These are phyloP conservation scores for Macrophomina phaseolina DNA, from an alignment of 2,329 filamentous ascomycete species.

Conservation along the genomic window DNA sequence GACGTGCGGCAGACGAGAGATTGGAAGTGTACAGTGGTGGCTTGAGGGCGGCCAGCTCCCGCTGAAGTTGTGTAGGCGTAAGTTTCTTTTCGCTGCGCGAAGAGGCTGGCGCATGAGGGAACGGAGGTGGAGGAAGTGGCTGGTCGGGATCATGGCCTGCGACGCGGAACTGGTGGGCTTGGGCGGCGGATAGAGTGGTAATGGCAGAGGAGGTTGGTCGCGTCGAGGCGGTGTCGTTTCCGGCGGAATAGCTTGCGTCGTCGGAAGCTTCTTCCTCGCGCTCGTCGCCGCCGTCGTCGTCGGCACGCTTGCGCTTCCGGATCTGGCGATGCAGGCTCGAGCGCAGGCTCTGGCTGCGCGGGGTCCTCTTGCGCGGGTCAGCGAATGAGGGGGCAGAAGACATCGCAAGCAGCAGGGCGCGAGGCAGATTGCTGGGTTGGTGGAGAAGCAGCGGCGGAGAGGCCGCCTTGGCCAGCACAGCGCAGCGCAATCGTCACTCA, in stretches of 20 bases:
- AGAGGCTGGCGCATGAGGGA: slow-evolving; percentile 50
- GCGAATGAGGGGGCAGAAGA: slow-evolving; percentile 13
- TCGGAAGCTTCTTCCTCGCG: slow-evolving; percentile 26
- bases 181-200: slow-evolving; percentile 29
- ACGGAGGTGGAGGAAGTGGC: slow-evolving; percentile 49
- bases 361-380: slow-evolving; percentile 2
- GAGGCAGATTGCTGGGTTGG: not conserved
- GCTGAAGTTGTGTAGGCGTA: slow-evolving; percentile 38
- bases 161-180: slow-evolving; percentile 43
- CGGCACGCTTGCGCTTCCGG: slow-evolving; percentile 32
- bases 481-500: slow-evolving; percentile 15
- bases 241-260: slow-evolving; percentile 13
- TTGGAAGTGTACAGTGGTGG: slow-evolving; percentile 46
- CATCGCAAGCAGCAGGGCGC: slow-evolving; percentile 8
- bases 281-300: slow-evolving; percentile 32
- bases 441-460: slow-evolving; percentile 14
- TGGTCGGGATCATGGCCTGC: slow-evolving; percentile 49
- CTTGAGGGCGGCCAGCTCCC: slow-evolving; percentile 49
- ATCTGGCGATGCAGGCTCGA: slow-evolving; percentile 37
- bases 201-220: slow-evolving; percentile 19
- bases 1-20: slow-evolving; percentile 15
- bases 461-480: slow-evolving; percentile 10
- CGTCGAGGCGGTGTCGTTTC: slow-evolving; percentile 33
- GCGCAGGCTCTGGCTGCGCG: slow-evolving; percentile 38
- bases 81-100: slow-evolving; percentile 4